Evolutionary conservation across 1,284 basidiomycete genomes (phyloP).

Genomic region (Cryptococcus amylolentus): DNA sequence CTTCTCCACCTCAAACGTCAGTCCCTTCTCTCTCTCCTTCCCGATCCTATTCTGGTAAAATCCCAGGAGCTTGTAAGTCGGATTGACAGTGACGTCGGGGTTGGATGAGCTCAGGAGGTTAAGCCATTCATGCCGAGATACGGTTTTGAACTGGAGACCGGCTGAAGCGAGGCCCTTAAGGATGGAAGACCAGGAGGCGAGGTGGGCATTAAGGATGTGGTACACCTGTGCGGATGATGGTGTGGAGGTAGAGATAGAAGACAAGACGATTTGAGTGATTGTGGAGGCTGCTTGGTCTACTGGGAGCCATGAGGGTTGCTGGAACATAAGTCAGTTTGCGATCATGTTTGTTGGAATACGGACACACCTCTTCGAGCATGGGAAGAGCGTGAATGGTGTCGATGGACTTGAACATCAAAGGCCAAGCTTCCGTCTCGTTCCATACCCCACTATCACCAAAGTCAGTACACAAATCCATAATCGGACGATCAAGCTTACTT

Average conservation of each 20-base stretch:
- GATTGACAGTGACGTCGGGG: constrained; percentile 53
- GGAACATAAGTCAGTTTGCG: neutral
- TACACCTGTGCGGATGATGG: constrained; percentile 55
- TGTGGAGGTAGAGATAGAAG: constrained; percentile 12
- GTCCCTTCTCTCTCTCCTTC: constrained; percentile 22
- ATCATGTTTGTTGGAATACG: neutral
- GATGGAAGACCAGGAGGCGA: constrained; percentile 57
- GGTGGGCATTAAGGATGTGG: constrained; percentile 62
- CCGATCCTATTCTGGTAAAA: constrained; percentile 37
- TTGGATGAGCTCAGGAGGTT: constrained; percentile 51
- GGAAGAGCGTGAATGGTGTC: constrained; percentile 55
- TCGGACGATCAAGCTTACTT: constrained; percentile 24
- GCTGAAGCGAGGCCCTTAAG: constrained; percentile 59
- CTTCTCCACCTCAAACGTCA: constrained; percentile 32
- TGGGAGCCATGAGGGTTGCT: constrained; percentile 58
- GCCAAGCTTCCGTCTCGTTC: constrained; percentile 60
- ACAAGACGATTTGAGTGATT: constrained; percentile 55
- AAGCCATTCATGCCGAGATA: constrained; percentile 62
- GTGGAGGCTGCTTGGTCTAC: constrained; percentile 58
- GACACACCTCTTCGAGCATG: constrained; percentile 48
- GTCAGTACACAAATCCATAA: neutral
- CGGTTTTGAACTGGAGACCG: constrained; percentile 70
- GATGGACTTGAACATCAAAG: constrained; percentile 51
- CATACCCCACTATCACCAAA: constrained; percentile 53
- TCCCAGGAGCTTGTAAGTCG: constrained; percentile 55